phyloP scores from a whole-genome alignment of 2,329 filamentous ascomycete species.

The Nemania sp. region DNA sequence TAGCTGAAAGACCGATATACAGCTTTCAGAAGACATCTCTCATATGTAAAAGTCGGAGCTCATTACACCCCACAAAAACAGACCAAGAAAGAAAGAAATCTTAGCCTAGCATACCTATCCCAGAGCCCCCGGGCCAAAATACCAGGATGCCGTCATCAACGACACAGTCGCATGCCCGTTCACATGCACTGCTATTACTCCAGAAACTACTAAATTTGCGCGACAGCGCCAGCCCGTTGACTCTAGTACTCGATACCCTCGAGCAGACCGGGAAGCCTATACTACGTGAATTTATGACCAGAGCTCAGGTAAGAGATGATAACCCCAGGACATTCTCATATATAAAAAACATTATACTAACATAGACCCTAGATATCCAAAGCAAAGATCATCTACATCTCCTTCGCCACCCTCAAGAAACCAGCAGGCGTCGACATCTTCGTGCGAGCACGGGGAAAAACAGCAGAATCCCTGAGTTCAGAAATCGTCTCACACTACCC shows the following conservation, averaged over 20 bases:
- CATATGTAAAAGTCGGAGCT: not conserved
- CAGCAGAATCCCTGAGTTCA: constrained; percentile 65
- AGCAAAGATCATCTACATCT: constrained; percentile 78
- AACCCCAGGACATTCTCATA: not conserved
- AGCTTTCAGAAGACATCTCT: not conserved
- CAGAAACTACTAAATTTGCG: constrained; percentile 83
- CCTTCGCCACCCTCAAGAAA: constrained; percentile 78
- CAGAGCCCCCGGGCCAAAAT: not conserved
- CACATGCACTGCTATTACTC: constrained; percentile 85
- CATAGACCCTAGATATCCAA: constrained; percentile 65
- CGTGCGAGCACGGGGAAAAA: constrained; percentile 72
- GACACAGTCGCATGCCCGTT: constrained; percentile 76
- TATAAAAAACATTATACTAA: constrained; percentile 7
- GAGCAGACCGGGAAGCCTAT: constrained; percentile 82
- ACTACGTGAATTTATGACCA: constrained; percentile 77
- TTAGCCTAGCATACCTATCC: not conserved
- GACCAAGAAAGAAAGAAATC: constrained; percentile 5
- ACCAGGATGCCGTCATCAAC: constrained; percentile 66
- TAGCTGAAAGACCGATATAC: not conserved
- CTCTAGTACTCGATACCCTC: constrained; percentile 84
- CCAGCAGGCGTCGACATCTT: constrained; percentile 75
- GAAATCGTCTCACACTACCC: constrained; percentile 70
- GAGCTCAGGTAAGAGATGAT: constrained; percentile 74
- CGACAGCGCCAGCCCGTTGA: constrained; percentile 86
- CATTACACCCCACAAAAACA: not conserved